phyloP scores from a whole-genome alignment of 805 yeast genomes.

The Metschnikowia vanudenii region DNA sequence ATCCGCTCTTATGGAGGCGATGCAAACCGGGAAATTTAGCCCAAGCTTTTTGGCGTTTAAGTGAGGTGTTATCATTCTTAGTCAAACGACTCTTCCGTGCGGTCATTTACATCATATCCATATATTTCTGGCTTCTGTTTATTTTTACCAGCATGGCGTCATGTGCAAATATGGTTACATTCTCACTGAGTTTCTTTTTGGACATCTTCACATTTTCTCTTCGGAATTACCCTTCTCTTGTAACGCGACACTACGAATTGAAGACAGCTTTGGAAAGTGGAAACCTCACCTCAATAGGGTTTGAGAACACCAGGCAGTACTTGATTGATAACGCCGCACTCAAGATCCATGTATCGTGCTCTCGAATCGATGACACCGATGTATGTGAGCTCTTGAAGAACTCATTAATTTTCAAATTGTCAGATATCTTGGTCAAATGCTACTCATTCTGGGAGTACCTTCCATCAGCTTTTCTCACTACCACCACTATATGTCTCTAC shows the following conservation, averaged over 20 bases:
- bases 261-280: neutral
- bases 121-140: conserved; percentile 21
- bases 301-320: conserved; percentile 20
- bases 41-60: neutral
- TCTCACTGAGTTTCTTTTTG: conserved; percentile 26
- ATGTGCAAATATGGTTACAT: conserved; percentile 30
- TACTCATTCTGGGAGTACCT: conserved; percentile 8
- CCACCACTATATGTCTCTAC: conserved; percentile 14
- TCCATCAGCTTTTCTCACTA: conserved; percentile 12
- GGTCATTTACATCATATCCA: conserved; percentile 3
- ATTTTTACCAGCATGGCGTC: conserved; percentile 21
- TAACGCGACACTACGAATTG: conserved; percentile 13
- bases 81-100: conserved; percentile 10
- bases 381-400: conserved; percentile 7
- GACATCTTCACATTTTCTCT: conserved; percentile 31
- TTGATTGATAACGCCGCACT: conserved; percentile 11
- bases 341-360: conserved; percentile 9
- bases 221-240: conserved; percentile 19
- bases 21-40: conserved; percentile 7
- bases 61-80: conserved; percentile 9
- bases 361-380: neutral
- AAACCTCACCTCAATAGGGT: neutral
- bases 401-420: conserved; percentile 18
- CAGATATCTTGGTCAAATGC: conserved; percentile 10
- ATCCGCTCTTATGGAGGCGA: conserved; percentile 15